phyloP scores from a whole-genome alignment of 192 early-diverging fungal genomes.

The Pilaira anomala region DNA sequence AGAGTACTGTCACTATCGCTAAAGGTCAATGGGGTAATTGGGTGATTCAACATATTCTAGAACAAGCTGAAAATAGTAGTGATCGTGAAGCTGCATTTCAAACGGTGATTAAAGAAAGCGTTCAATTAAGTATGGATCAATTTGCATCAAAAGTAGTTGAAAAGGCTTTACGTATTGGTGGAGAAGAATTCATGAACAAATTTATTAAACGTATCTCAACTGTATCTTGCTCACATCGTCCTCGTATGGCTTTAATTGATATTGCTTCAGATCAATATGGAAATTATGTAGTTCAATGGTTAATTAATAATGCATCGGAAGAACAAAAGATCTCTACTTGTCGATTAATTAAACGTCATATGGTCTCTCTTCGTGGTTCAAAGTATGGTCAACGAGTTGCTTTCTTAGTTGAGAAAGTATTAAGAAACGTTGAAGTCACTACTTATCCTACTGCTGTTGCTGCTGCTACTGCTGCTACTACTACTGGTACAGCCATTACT shows the following conservation, averaged over 20 bases:
- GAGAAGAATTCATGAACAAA: slow-evolving; percentile 14
- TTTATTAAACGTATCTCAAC: slow-evolving; percentile 30
- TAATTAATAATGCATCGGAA: slow-evolving; percentile 56
- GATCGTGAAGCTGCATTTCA: slow-evolving; percentile 52
- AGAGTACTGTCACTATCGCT: slow-evolving; percentile 58
- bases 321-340: slow-evolving; percentile 56
- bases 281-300: slow-evolving; percentile 77
- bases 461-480: too few relatives aligned
- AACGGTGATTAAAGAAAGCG: slow-evolving; percentile 43
- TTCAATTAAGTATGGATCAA: slow-evolving; percentile 65
- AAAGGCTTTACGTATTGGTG: slow-evolving; percentile 55
- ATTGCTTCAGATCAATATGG: slow-evolving; percentile 79
- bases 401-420: slow-evolving; percentile 30
- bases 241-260: slow-evolving; percentile 53
- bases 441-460: background rate
- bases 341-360: slow-evolving; percentile 62
- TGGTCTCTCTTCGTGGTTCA: slow-evolving; percentile 60
- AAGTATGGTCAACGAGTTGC: slow-evolving; percentile 69
- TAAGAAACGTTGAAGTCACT: slow-evolving; percentile 14
- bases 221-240: slow-evolving; percentile 28
- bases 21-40: slow-evolving; percentile 83
- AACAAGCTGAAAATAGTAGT: slow-evolving; percentile 49
- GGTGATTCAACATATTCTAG: slow-evolving; percentile 77
- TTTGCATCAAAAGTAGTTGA: slow-evolving; percentile 78
- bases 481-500: too few relatives aligned